Conservation (phyloP, 495 filamentous ascomycete species). For the Aspergillus saccharolyticus region DNA sequence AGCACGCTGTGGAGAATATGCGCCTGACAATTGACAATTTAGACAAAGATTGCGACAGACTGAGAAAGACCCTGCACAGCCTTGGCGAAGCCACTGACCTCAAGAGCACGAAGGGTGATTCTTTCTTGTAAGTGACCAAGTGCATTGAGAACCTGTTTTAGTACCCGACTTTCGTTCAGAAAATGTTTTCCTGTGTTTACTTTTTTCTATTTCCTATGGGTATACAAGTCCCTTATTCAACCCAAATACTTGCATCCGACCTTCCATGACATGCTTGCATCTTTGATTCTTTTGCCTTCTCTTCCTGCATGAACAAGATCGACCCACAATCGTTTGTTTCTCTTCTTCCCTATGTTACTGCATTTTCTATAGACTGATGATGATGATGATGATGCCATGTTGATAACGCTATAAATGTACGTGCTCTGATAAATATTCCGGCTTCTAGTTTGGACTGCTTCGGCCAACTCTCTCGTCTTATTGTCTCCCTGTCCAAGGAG, state of each 20-base stretch:
- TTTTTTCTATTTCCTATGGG: slow-evolving; percentile 14
- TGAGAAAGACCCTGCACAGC: slow-evolving; percentile 53
- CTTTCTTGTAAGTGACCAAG: slow-evolving; percentile 57
- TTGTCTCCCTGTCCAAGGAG: slow-evolving; percentile 53
- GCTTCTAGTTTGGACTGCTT: slow-evolving; percentile 55
- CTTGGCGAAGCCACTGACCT: slow-evolving; percentile 58
- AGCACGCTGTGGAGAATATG: slow-evolving; percentile 45
- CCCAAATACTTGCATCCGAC: slow-evolving; percentile 6
- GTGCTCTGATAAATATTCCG: slow-evolving; percentile 39
- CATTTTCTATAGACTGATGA: slow-evolving; percentile 29
- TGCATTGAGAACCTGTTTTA: slow-evolving; percentile 22
- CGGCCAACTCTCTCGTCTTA: slow-evolving; percentile 51
- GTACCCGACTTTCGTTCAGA: slow-evolving; percentile 16
- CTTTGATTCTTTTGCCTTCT: slow-evolving; percentile 16
- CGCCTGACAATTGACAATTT: slow-evolving; percentile 48
- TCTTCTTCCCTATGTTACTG: slow-evolving; percentile 17
- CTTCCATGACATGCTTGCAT: slow-evolving; percentile 13
- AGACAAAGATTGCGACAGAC: slow-evolving; percentile 50
- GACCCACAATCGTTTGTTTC: slow-evolving; percentile 10
- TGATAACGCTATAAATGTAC: slow-evolving; percentile 37
- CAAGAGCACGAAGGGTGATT: slow-evolving; percentile 53
- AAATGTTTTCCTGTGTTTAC: slow-evolving; percentile 11
- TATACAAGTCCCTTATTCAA: slow-evolving; percentile 15
- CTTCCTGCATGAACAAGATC: slow-evolving; percentile 13
- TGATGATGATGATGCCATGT: slow-evolving; percentile 27